Evolutionary conservation across 495 filamentous ascomycete genomes (phyloP), one percentile per base, ranked within the genome.

Genomic region (Hypoxylon fuscum): DNA sequence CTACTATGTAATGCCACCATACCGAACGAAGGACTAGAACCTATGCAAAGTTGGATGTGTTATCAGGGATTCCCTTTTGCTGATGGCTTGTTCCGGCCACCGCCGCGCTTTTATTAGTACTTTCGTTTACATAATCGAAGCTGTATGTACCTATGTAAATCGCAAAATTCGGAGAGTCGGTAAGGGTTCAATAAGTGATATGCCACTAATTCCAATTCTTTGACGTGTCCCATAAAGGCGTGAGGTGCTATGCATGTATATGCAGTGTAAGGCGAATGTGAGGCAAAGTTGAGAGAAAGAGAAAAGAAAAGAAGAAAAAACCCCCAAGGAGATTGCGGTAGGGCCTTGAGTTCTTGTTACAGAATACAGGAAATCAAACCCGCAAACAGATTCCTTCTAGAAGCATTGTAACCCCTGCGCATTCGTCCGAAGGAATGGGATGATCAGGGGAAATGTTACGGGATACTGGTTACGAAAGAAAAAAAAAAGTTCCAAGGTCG

Each of bases 1-100:
- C 62, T 65, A n/a, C n/a, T n/a, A n/a, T n/a, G n/a, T n/a, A 42
- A 69, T 72, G 59, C 55, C 63, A 69, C 69, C 63, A 70, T 70
- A 55, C 67, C 60, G 61, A 70, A 66, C 56, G 40, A 41, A 67
- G 66, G 54, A 44, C 42, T 70, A 69, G 62, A 53, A 52, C 41
- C 47, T 44, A 55, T 66, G 66, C 62, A 66, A 44, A 45, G 27
- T 41, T 31, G 56, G 44, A 23, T 41, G 54, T 47, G 53, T 59
- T 68, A 59, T 68, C 59, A 64, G 37, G 64, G 54, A 59, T 68
- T 64, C 14, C 20, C 23, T 55, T 18, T 43, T 22, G 31, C 44
- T 44, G 45, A 23, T 53, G 60, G 50, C 55, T 68, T 59, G 43
- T 59, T 55, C 59, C 59, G 59, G 64, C 44, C 50, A 57, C 58